Evolutionary conservation across 805 yeast species (phyloP).

Genomic region (Candida maris): DNA sequence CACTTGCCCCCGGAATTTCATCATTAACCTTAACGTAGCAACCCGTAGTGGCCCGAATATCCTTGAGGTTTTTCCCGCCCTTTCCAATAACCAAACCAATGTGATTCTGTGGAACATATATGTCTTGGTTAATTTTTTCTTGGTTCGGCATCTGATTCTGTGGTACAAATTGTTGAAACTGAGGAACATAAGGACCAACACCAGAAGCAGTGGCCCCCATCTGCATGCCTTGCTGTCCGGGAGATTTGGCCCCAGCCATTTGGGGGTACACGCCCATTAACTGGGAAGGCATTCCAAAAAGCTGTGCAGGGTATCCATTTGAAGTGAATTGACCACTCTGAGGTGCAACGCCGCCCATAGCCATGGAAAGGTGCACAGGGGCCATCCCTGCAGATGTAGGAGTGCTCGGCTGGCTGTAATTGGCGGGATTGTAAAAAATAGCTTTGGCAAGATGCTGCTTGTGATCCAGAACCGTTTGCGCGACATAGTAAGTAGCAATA

Average conservation of each 20-base stretch:
- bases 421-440: conserved; percentile 58
- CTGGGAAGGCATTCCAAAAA: conserved; percentile 27
- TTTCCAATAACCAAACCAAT: conserved; percentile 86
- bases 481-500: conserved; percentile 72
- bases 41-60: conserved; percentile 71
- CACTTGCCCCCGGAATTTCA: conserved; percentile 50
- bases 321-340: conserved; percentile 6
- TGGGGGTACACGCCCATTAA: conserved; percentile 26
- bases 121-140: conserved; percentile 62
- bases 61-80: conserved; percentile 78
- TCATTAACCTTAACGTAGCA: conserved; percentile 69
- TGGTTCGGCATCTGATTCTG: conserved; percentile 18
- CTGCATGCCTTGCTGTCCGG: conserved; percentile 11
- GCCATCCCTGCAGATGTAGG: conserved; percentile 13
- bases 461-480: conserved; percentile 63
- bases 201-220: conserved; percentile 3
- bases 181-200: conserved; percentile 3
- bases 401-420: conserved; percentile 29
- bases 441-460: conserved; percentile 55
- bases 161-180: conserved; percentile 1
- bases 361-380: conserved; percentile 1
- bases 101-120: conserved; percentile 69
- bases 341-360: neutral
- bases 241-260: conserved; percentile 11
- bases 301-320: conserved; percentile 18